These are phyloP conservation scores for Acanthamoeba sp. DNA, from an alignment of 208 protist genomes.

Conservation along the genomic window DNA sequence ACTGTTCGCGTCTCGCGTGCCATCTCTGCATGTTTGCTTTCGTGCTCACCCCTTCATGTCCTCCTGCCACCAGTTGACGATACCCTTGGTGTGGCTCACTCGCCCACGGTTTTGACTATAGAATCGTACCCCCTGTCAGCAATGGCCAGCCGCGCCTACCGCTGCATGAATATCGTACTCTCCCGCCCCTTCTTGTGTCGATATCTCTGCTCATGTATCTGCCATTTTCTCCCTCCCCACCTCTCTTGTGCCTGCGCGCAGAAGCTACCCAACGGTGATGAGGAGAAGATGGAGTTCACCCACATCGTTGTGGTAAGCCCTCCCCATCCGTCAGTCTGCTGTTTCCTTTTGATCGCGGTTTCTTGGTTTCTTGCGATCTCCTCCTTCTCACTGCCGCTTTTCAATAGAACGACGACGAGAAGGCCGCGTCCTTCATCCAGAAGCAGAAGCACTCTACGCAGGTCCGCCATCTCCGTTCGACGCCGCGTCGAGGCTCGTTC, in stretches of 20 bases:
- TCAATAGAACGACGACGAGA: slow-evolving; percentile 1
- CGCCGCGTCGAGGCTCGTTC: neutral
- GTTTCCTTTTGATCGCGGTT: no score
- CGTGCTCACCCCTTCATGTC: neutral
- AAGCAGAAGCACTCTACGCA: neutral
- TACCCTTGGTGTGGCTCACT: neutral
- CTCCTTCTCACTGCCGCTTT: no score
- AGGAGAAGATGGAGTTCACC: neutral
- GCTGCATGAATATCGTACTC: slow-evolving; percentile 6
- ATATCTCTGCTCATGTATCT: no score
- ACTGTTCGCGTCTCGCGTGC: neutral
- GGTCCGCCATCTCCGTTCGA: neutral
- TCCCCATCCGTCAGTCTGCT: no score
- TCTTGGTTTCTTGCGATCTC: no score
- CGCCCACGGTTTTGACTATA: neutral
- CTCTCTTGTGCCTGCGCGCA: neutral
- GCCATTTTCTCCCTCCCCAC: neutral
- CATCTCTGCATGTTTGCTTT: no score
- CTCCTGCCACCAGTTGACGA: neutral
- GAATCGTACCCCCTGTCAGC: neutral
- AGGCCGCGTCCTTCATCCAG: neutral
- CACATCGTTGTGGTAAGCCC: neutral
- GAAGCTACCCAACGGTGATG: neutral
- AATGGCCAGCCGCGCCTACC: neutral
- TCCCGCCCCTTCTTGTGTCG: neutral